Evolutionary conservation across 345 rosid species (phyloP), one percentile per base, ranked within the genome.

Genomic region (Streptanthus diversifolius): DNA sequence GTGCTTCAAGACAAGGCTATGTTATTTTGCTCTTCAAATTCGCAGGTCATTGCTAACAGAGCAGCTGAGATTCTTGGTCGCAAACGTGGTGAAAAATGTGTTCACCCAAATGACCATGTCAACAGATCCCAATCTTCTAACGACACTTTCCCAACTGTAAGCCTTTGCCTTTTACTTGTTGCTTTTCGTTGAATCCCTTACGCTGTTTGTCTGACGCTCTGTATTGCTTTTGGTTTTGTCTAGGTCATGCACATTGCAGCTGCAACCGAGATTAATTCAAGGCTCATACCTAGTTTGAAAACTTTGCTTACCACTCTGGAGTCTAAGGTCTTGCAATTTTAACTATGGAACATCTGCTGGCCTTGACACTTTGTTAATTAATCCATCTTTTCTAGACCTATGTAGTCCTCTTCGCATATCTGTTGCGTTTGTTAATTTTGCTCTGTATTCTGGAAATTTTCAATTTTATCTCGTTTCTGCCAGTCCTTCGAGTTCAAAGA

Each of bases 221-320:
- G 8, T 32, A 18, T 49, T 52, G 63, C 3, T 53, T 53, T 69
- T 66, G 62, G 66, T 8, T 67, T 72, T 71, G 37, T 80, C 43
- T 73, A 88, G 97, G 98, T 91, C 65, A 93, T 93, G 98, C 98
- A 95, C 80, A 91, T 95, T 74, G 98, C 99, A 53, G 96, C 98
- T 70, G 98, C 92, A 39, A 83, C 66, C 67, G 98, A 91, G 85
- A 84, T 85, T 63, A 95, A 95, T 77, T 87, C 90, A 5, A 91
- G 96, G 79, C 83, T 95, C 45, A 74, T 91, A 47, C 96, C 99
- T 22, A 86, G 84, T 66, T 75, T 91, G 84, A 85, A 82, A 78
- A 82, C 68, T 72, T 81, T 95, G 87, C 90, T 84, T 32, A 49
- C 79, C 79, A 73, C 99, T n/a, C 70, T 91, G 27, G 82, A 87